Percentiles rank a stretch among this genome's conserved stretches.
These are phyloP conservation scores for Venturia carpophila DNA, from an alignment of 2,329 filamentous ascomycete species.

Conservation along the genomic window DNA sequence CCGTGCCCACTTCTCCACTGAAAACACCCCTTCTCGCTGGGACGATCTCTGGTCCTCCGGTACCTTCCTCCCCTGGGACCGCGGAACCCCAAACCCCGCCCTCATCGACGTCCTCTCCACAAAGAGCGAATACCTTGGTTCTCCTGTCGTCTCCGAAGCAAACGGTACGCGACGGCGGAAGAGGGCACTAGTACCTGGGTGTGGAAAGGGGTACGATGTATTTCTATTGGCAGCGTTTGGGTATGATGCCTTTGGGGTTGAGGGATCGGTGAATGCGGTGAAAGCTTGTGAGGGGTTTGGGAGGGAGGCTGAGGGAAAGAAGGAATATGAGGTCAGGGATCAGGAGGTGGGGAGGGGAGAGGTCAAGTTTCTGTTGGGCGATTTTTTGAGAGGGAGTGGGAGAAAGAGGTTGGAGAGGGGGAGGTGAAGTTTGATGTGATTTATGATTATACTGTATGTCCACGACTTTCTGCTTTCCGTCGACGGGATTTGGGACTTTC, in stretches of 20 bases:
- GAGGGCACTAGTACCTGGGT: constrained; percentile 68
- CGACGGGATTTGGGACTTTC: background rate
- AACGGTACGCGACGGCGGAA: constrained; percentile 26
- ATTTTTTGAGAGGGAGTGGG: constrained; percentile 61
- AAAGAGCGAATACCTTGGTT: constrained; percentile 32
- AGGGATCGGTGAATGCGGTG: constrained; percentile 49
- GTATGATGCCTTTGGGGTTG: constrained; percentile 69
- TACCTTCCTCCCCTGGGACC: constrained; percentile 52
- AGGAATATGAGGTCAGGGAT: constrained; percentile 38
- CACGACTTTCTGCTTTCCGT: background rate
- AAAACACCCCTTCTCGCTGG: constrained; percentile 38
- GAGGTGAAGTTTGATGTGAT: constrained; percentile 54
- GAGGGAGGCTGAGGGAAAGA: constrained; percentile 28
- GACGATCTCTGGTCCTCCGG: constrained; percentile 46
- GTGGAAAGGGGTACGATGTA: constrained; percentile 75
- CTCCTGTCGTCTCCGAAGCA: constrained; percentile 21
- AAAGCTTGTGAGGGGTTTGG: constrained; percentile 42
- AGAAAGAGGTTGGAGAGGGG: constrained; percentile 32
- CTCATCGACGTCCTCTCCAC: constrained; percentile 46
- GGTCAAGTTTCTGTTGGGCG: constrained; percentile 51
- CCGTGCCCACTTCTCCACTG: constrained; percentile 5
- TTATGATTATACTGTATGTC: constrained; percentile 54
- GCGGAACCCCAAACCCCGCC: constrained; percentile 49
- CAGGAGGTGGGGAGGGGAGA: constrained; percentile 41
- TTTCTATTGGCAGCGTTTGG: constrained; percentile 65